phyloP scores from a whole-genome alignment of 2,329 filamentous ascomycete genomes.

The Bipolaris victoriae region DNA sequence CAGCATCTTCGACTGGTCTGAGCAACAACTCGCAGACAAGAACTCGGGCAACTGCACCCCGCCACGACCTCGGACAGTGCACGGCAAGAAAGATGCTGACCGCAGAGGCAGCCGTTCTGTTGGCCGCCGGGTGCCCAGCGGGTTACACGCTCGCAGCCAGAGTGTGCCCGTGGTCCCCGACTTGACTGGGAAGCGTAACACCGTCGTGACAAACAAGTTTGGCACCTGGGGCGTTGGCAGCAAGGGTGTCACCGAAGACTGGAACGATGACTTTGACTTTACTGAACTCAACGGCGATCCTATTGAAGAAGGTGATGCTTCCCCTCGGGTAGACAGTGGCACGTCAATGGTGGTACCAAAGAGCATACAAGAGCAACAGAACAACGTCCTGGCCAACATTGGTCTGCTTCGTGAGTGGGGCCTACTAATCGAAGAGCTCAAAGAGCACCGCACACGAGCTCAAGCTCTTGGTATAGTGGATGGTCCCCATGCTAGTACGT shows the following conservation, averaged over 20 bases:
- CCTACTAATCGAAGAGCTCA: constrained; percentile 80
- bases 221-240: constrained; percentile 82
- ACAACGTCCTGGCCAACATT: constrained; percentile 81
- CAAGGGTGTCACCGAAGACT: constrained; percentile 82
- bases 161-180: constrained; percentile 77
- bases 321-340: constrained; percentile 53
- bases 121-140: constrained; percentile 70
- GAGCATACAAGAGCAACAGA: constrained; percentile 80
- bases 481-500: constrained; percentile 66
- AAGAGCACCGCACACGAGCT: constrained; percentile 74
- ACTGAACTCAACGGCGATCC: constrained; percentile 57
- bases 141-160: constrained; percentile 77
- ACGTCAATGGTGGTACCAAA: constrained; percentile 73
- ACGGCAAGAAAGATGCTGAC: constrained; percentile 76
- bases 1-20: constrained; percentile 80
- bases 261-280: constrained; percentile 90
- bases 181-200: constrained; percentile 57
- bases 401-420: constrained; percentile 84
- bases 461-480: constrained; percentile 69
- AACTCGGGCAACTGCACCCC: constrained; percentile 63
- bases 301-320: constrained; percentile 40
- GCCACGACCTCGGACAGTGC: constrained; percentile 74
- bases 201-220: constrained; percentile 70
- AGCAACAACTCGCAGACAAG: constrained; percentile 68
- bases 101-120: constrained; percentile 71